Percentiles rank a stretch among this genome's conserved stretches.
Evolutionary conservation across 108 stramenopile genomes (phyloP).

Genomic region (Cyclotella atomus): DNA sequence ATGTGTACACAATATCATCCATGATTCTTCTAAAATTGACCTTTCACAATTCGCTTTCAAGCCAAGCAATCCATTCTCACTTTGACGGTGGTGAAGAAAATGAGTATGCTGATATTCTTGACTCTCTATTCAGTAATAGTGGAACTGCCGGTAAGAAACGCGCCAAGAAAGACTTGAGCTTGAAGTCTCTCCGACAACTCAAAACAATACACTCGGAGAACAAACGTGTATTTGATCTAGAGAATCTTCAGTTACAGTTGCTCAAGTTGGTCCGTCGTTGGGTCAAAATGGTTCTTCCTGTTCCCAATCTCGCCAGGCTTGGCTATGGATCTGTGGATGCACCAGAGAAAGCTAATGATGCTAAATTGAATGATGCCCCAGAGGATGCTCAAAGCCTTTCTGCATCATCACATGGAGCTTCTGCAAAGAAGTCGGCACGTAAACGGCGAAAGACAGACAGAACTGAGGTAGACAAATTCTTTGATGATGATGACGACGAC

Average conservation of each 20-base stretch:
- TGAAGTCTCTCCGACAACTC: slow-evolving; percentile 33
- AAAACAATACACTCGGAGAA: slow-evolving; percentile 10
- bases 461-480: background rate
- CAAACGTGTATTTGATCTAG: slow-evolving; percentile 24
- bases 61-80: slow-evolving; percentile 20
- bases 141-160: slow-evolving; percentile 6
- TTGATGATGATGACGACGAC: slow-evolving; percentile 29
- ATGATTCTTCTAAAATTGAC: background rate
- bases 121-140: slow-evolving; percentile 29
- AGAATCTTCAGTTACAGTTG: slow-evolving; percentile 30
- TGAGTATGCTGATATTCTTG: slow-evolving; percentile 26
- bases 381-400: too few species aligned
- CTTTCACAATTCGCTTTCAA: background rate
- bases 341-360: too few species aligned
- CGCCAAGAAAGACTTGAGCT: slow-evolving; percentile 2
- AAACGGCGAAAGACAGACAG: background rate
- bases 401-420: background rate
- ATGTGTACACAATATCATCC: background rate
- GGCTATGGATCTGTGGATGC: slow-evolving; percentile 48
- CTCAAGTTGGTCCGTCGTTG: slow-evolving; percentile 38
- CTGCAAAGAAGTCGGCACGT: background rate
- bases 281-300: slow-evolving; percentile 38
- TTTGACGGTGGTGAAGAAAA: slow-evolving; percentile 28
- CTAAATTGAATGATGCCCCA: too few species aligned
- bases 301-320: slow-evolving; percentile 30